These are phyloP conservation scores for Clitocybe nebularis DNA, from an alignment of 1,284 basidiomycete genomes.

Conservation along the genomic window DNA sequence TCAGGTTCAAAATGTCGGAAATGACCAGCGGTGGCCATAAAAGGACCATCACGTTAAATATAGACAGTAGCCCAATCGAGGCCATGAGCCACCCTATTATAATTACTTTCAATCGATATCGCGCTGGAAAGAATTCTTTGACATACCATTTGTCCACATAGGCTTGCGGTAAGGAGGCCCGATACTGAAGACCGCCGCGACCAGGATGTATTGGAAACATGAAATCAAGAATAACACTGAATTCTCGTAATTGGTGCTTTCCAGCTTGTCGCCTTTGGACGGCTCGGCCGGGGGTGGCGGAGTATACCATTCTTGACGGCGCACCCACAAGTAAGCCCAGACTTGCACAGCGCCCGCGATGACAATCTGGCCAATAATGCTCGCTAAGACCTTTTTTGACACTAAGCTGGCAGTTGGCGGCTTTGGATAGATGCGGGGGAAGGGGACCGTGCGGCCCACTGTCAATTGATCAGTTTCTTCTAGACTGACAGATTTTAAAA, in stretches of 20 bases:
- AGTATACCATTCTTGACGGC: conserved; percentile 80
- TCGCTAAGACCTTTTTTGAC: conserved; percentile 92
- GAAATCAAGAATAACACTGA: conserved; percentile 91
- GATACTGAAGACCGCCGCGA: conserved; percentile 96
- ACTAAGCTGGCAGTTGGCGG: conserved; percentile 95
- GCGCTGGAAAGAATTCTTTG: not conserved
- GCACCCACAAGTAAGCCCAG: conserved; percentile 89
- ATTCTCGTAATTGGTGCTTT: conserved; percentile 94
- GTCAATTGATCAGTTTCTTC: conserved; percentile 10
- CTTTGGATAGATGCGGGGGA: conserved; percentile 82
- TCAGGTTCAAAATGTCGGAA: conserved; percentile 71
- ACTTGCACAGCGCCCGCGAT: conserved; percentile 84
- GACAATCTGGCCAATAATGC: conserved; percentile 90
- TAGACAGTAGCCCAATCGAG: conserved; percentile 61
- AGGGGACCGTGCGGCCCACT: conserved; percentile 96
- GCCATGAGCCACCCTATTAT: conserved; percentile 72
- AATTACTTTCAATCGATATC: conserved; percentile 17
- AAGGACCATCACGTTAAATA: conserved; percentile 75
- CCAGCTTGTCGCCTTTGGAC: conserved; percentile 70
- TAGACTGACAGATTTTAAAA: conserved; percentile 5
- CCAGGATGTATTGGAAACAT: conserved; percentile 97
- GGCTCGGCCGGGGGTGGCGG: conserved; percentile 63
- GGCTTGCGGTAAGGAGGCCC: conserved; percentile 95
- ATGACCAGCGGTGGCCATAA: conserved; percentile 65
- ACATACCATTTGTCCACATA: conserved; percentile 89